phyloP scores from a whole-genome alignment of 2,329 filamentous ascomycete species.

The Xylaria sp. region DNA sequence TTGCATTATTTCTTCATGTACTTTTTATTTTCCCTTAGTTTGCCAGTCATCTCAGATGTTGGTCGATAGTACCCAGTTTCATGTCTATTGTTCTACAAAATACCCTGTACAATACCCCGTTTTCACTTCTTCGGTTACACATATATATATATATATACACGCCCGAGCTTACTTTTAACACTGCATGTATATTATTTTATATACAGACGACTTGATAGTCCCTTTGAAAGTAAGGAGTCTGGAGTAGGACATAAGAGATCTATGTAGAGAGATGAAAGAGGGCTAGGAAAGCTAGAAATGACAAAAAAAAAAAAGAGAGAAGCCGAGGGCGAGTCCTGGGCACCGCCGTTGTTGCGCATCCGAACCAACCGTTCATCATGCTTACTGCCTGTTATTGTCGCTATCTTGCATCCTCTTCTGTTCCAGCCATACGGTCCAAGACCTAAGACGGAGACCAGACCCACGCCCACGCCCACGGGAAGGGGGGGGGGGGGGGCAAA shows the following conservation, averaged over 20 bases:
- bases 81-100: slow-evolving; percentile 23
- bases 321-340: slow-evolving; percentile 2
- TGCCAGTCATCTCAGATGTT: no score
- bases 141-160: no score
- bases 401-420: no score
- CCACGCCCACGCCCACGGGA: no score
- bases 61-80: no score
- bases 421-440: no score
- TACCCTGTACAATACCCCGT: slow-evolving; percentile 27
- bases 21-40: slow-evolving; percentile 2
- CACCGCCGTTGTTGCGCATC: neutral
- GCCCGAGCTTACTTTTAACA: no score
- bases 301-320: slow-evolving; percentile 10
- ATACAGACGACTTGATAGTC: slow-evolving; percentile 1
- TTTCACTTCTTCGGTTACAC: slow-evolving; percentile 12
- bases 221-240: slow-evolving; percentile 4
- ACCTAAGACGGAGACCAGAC: no score
- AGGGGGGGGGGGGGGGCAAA: no score
- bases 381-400: neutral
- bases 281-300: no score
- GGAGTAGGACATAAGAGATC: slow-evolving; percentile 2
- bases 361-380: slow-evolving; percentile 5
- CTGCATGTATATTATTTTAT: no score
- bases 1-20: slow-evolving; percentile 3
- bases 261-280: slow-evolving; percentile 3